These are phyloP conservation scores for Epichloe amarillans DNA, from an alignment of 2,329 filamentous ascomycete genomes.

Conservation along the genomic window DNA sequence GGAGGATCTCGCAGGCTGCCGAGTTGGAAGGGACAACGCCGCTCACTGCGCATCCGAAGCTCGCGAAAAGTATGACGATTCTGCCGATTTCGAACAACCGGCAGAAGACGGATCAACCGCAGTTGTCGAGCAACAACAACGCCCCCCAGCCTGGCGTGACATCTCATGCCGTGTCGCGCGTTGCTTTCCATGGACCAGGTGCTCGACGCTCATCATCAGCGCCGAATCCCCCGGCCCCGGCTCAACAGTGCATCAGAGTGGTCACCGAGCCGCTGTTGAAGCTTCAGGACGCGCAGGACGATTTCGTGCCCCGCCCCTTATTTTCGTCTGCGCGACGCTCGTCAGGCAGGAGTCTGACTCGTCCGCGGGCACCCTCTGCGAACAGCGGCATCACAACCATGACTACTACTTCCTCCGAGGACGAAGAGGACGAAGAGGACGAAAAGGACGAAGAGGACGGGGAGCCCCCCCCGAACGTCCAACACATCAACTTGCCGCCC, in stretches of 20 bases:
- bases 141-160: neutral
- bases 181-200: too few relatives aligned
- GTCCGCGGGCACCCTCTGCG: constrained; percentile 14
- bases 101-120: neutral
- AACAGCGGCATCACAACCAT: constrained; percentile 22
- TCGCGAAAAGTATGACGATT: constrained; percentile 5
- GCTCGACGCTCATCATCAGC: neutral
- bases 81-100: constrained; percentile 9
- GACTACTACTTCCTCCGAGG: constrained; percentile 16
- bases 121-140: neutral
- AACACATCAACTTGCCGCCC: constrained; percentile 28
- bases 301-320: constrained; percentile 10
- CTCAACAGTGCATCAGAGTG: constrained; percentile 1
- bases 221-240: neutral
- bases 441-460: constrained; percentile 6
- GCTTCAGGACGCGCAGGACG: neutral
- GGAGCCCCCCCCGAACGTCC: constrained; percentile 11
- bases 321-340: constrained; percentile 13
- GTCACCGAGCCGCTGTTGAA: neutral
- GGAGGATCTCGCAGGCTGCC: constrained; percentile 15
- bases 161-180: too few relatives aligned
- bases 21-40: constrained; percentile 13
- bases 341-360: constrained; percentile 11
- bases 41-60: constrained; percentile 6
- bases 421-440: constrained; percentile 11